Evolutionary conservation across 2,329 filamentous ascomycete species (phyloP), one percentile per base, ranked within the genome.

Genomic region (Paraphoma sp.): DNA sequence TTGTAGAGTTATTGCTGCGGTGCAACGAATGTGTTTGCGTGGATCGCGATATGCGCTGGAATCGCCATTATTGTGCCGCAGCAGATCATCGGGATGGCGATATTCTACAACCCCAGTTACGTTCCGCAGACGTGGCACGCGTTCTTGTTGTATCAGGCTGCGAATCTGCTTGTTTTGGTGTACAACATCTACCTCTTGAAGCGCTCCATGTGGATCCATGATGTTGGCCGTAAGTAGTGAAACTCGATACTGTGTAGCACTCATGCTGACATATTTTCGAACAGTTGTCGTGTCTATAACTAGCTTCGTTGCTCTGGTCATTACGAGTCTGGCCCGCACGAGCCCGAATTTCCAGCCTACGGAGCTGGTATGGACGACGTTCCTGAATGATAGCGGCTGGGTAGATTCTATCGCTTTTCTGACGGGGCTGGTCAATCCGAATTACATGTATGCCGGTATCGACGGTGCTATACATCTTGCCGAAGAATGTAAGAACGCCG

Each of bases 251-350:
- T 45, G 3, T n/a, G 29, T 4, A 38, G 28, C 16, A 14, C 5
- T n/a, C 23, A 12, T n/a, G 44, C 44, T 46, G 44, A 46, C 23
- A 9, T 16, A 16, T 46, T 31, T 14, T 16, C 23, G 3, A n/a
- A 40, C 29, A 63, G 60, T 62, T 42, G 44, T 59, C 12, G 29
- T 62, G 14, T 64, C 55, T 14, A 53, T 59, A 10, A 23, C 28
- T 8, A 60, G 81, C 6, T 80, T 83, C 53, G 76, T 83, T 51
- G 79, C 75, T 3, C 77, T 83, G 53, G 62, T 84, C n/a, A 78
- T 83, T 12, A 73, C 79, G 1, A 69, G 83, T 14, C 77, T 78
- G 58, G 73, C 70, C 78, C 63, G 76, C 72, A 6, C 76, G 75
- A 3, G 73, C 71, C 41, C 70, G 64, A 12, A 65, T 65, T 31